Base-by-base conservation (phyloP, 305 asterid species). In the Stenogyne calaminthoides region DNA sequence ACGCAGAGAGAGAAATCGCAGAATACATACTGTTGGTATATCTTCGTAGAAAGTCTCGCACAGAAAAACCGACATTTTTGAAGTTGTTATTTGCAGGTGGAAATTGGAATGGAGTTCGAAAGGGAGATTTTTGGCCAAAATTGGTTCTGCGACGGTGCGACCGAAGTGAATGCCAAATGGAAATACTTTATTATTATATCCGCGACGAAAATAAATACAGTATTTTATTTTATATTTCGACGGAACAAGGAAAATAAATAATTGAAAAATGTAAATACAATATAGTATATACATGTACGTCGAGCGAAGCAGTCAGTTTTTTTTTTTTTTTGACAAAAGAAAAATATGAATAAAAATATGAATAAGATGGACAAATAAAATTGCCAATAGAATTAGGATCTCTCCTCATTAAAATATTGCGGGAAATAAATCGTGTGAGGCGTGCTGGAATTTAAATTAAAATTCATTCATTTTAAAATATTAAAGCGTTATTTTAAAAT, bases 1-100 rank as follows among this genome's bases (percentile, higher is more conserved):
- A 62, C 9, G 7, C 63, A 19, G 9, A 10, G 12, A 3, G 51
- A 4, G 29, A 25, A 42, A 81, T 16, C 12, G 55, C 56, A 51
- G 20, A 59, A 16, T 7, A 67, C 81, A 1, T 64, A 84, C 88
- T 47, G 83, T 75, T 34, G 88, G 86, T 9, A 37, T 74, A 37
- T 77, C 85, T 80, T 81, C 86, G 71, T 65, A 77, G 29, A 25
- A 66, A 9, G 88, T 65, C 32, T 80, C 81, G 18, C 72, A 77
- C 16, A 49, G 66, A 29, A 82, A 12, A 76, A 77, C 44, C 67
- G 86, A 68, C 88, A 84, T 84, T 72, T 56, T 54, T 58, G 46
- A 42, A 16, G 34, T 6, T 12, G 20, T 15, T 62, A 46, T 22
- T 58, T 27, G 62, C 68, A 16, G 63, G 18, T 55, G 16, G 20